These are phyloP conservation scores for Penicillium riverlandense DNA, from an alignment of 495 filamentous ascomycete species.

Conservation along the genomic window DNA sequence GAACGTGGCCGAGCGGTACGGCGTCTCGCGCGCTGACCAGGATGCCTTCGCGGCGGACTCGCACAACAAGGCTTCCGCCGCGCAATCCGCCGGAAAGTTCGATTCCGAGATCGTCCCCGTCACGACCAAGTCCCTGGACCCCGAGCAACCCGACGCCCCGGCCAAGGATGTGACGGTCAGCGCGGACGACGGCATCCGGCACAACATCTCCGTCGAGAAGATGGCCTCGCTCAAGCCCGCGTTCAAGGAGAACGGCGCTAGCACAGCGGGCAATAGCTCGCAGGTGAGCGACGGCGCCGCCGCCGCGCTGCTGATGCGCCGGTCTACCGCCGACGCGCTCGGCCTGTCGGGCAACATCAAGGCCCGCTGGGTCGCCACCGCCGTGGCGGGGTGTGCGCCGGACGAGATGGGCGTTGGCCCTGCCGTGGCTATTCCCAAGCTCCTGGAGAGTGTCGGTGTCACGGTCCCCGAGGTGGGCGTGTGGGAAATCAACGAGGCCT, in stretches of 20 bases:
- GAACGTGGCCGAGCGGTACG: constrained; percentile 77
- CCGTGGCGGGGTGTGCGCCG: constrained; percentile 68
- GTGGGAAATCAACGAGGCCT: constrained; percentile 98
- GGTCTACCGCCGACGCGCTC: constrained; percentile 71
- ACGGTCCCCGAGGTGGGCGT: constrained; percentile 62
- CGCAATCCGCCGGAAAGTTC: constrained; percentile 63
- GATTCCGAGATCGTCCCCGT: constrained; percentile 73
- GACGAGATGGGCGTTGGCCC: constrained; percentile 95
- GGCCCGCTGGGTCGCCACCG: constrained; percentile 69
- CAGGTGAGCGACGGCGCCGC: constrained; percentile 88
- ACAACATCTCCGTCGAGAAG: constrained; percentile 55
- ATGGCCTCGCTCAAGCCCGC: constrained; percentile 78
- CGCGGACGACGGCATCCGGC: constrained; percentile 76
- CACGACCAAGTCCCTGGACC: constrained; percentile 49
- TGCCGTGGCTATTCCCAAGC: constrained; percentile 75
- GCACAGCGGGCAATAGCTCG: constrained; percentile 80
- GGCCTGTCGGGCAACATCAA: constrained; percentile 63
- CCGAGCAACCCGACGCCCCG: constrained; percentile 53
- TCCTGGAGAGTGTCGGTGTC: constrained; percentile 60
- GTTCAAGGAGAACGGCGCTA: constrained; percentile 62
- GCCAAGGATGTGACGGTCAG: constrained; percentile 53
- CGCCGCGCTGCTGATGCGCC: constrained; percentile 72
- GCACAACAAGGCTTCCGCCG: constrained; percentile 62
- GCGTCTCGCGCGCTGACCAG: constrained; percentile 66
- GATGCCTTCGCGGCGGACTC: constrained; percentile 73